Conservation (phyloP, 2,329 filamentous ascomycete species). For the Colletotrichum phormii region DNA sequence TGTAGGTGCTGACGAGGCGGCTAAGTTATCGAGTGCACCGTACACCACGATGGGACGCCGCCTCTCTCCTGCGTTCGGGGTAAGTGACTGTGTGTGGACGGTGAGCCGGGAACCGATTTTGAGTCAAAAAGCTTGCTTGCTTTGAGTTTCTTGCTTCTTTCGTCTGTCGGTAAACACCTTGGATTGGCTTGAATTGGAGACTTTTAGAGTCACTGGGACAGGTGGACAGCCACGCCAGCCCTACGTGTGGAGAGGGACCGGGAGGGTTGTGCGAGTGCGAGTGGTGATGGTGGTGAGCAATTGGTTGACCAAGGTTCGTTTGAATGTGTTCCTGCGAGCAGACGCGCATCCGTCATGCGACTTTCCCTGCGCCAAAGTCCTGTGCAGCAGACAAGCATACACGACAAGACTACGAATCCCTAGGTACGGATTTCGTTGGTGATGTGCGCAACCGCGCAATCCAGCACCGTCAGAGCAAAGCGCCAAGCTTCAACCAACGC, state of each 20-base stretch:
- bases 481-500: conserved; percentile 28
- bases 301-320: conserved; percentile 24
- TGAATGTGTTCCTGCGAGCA: conserved; percentile 27
- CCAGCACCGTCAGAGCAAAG: conserved; percentile 23
- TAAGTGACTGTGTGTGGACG: neutral
- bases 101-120: conserved; percentile 6
- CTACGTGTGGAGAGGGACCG: conserved; percentile 28
- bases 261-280: conserved; percentile 4
- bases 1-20: conserved; percentile 15
- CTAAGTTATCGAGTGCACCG: neutral
- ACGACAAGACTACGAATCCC: neutral
- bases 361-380: conserved; percentile 32
- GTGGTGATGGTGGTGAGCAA: conserved; percentile 17
- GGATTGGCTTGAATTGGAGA: neutral
- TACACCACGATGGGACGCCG: neutral
- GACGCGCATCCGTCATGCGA: conserved; percentile 17
- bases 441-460: conserved; percentile 31
- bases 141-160: conserved; percentile 34
- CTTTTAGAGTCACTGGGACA: neutral
- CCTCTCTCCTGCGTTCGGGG: neutral
- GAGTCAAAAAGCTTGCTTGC: conserved; percentile 34
- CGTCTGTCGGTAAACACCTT: neutral
- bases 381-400: conserved; percentile 18
- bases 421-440: neutral
- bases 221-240: conserved; percentile 26